phyloP scores from a whole-genome alignment of 2,329 filamentous ascomycete genomes.

The Aspergillus aculeatinus region DNA sequence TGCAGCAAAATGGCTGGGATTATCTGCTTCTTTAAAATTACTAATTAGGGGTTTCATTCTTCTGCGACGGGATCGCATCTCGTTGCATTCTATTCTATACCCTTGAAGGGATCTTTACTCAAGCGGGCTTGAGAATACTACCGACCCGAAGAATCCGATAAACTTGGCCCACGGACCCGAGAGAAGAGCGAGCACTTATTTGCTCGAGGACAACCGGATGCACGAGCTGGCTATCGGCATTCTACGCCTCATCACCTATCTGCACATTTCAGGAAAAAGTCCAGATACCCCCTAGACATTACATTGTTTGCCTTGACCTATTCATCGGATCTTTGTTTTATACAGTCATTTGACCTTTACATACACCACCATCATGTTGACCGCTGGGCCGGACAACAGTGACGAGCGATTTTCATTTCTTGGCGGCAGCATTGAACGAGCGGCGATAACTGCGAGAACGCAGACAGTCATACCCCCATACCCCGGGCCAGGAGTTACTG shows the following conservation, averaged over 20 bases:
- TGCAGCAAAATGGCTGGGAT: conserved; percentile 88
- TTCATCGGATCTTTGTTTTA: not conserved
- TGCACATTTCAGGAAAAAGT: not conserved
- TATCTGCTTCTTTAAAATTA: conserved; percentile 77
- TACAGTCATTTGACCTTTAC: not conserved
- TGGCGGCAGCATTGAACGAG: not conserved
- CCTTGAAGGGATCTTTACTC: conserved; percentile 22
- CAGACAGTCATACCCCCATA: conserved; percentile 9
- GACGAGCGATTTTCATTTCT: conserved; percentile 4
- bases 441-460: conserved; percentile 3
- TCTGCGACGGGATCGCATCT: conserved; percentile 18
- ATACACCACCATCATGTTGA: not conserved
- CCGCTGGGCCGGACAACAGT: not conserved
- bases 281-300: not conserved
- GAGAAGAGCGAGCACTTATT: not conserved
- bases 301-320: not conserved
- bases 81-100: conserved; percentile 12
- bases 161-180: not conserved
- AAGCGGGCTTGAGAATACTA: conserved; percentile 22
- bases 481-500: not conserved
- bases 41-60: conserved; percentile 1
- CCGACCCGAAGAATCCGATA: conserved; percentile 10
- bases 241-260: not conserved
- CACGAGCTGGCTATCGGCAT: not conserved
- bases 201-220: not conserved